Conservation (phyloP, 2,329 filamentous ascomycete species). For the Aureobasidium vineae region DNA sequence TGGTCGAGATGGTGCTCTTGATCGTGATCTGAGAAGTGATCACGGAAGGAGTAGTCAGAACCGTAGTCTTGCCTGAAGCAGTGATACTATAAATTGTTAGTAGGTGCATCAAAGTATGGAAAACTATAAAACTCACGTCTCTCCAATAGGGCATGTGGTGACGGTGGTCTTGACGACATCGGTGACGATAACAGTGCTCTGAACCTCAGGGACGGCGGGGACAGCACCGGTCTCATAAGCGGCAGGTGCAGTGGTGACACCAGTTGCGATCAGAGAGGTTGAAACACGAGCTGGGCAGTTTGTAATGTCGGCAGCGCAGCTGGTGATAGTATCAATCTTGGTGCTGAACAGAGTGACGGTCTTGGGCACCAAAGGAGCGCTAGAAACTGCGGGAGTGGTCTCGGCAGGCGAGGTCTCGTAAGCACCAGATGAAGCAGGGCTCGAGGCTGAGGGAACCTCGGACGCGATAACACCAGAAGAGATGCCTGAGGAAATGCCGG, state of each 20-base stretch:
- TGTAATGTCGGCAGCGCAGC: conserved; percentile 26
- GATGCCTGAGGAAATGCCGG: conserved; percentile 2
- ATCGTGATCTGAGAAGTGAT: conserved; percentile 30
- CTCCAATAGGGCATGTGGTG: conserved; percentile 23
- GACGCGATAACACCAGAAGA: conserved; percentile 6
- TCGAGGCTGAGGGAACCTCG: background rate
- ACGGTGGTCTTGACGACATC: conserved; percentile 25
- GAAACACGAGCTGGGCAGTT: conserved; percentile 37
- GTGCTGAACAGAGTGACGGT: conserved; percentile 30
- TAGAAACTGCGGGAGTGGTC: conserved; percentile 21
- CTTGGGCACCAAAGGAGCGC: conserved; percentile 30
- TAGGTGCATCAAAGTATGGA: background rate
- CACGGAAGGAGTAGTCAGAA: conserved; percentile 28
- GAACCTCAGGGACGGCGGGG: conserved; percentile 18
- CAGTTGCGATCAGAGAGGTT: conserved; percentile 27
- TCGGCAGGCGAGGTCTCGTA: conserved; percentile 27
- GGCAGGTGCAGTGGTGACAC: conserved; percentile 27
- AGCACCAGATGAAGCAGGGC: conserved; percentile 16
- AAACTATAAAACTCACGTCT: background rate
- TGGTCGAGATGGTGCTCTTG: conserved; percentile 30
- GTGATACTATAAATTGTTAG: conserved; percentile 9
- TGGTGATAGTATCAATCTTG: conserved; percentile 28
- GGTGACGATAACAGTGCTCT: conserved; percentile 21
- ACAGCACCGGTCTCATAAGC: conserved; percentile 20
- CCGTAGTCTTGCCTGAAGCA: conserved; percentile 24